phyloP scores from a whole-genome alignment of 176 grass and related monocot species.

The Oropetium thomaeum region DNA sequence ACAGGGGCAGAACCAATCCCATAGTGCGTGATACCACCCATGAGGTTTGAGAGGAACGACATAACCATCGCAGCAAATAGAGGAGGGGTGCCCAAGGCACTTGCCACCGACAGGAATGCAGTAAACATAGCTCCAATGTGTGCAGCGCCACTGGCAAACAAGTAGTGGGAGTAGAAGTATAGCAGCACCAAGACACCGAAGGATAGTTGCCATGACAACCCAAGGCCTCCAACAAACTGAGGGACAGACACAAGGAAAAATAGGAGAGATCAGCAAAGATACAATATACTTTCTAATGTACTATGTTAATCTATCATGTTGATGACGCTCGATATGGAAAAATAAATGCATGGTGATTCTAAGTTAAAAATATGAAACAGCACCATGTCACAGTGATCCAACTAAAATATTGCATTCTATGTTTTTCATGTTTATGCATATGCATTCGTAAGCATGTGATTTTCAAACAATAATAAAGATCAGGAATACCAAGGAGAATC shows the following conservation, averaged over 20 bases:
- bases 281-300: not conserved
- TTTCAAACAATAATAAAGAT: not conserved
- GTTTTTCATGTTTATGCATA: not conserved
- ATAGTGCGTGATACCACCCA: slow-evolving; percentile 93
- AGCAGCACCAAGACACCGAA: slow-evolving; percentile 84
- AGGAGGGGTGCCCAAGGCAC: slow-evolving; percentile 75
- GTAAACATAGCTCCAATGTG: slow-evolving; percentile 99
- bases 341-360: not conserved
- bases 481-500: not conserved
- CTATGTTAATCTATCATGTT: not conserved
- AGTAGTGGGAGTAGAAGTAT: slow-evolving; percentile 99
- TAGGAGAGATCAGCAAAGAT: not conserved
- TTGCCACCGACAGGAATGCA: slow-evolving; percentile 83
- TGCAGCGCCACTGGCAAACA: slow-evolving; percentile 95
- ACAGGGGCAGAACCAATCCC: slow-evolving; percentile 93
- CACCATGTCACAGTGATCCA: not conserved
- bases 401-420: not conserved
- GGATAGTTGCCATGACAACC: slow-evolving; percentile 84
- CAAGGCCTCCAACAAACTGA: slow-evolving; percentile 95
- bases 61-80: slow-evolving; percentile 82
- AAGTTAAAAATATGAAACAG: not conserved
- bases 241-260: slow-evolving; percentile 12
- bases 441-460: not conserved
- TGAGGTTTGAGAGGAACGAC: slow-evolving; percentile 90
- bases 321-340: not conserved